Conservation (phyloP, 257 asterid species). For the Capsicum pubescens region DNA sequence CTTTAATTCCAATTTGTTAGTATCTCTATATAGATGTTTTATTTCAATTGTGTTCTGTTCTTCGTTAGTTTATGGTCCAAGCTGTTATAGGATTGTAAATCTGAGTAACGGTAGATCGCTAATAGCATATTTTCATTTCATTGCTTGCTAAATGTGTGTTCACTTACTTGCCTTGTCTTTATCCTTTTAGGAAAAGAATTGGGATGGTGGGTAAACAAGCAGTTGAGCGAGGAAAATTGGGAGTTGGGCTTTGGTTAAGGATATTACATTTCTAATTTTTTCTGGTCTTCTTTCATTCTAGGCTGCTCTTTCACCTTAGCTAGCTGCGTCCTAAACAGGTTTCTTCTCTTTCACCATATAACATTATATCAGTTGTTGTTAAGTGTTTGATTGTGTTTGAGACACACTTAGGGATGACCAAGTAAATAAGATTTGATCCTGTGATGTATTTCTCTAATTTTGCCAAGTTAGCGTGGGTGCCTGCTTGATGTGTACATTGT, state of each 20-base stretch:
- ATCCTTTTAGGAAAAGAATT: slow-evolving; percentile 1
- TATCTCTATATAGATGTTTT: slow-evolving; percentile 13
- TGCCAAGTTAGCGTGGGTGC: slow-evolving; percentile 12
- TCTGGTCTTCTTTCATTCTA: slow-evolving; percentile 8
- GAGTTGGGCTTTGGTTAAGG: slow-evolving; percentile 16
- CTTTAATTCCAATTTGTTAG: slow-evolving; percentile 4
- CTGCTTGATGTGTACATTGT: slow-evolving; percentile 17
- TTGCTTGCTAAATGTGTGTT: background rate
- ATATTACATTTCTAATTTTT: slow-evolving; percentile 1
- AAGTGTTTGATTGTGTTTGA: background rate
- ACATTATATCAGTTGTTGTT: slow-evolving; percentile 21
- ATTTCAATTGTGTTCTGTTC: background rate
- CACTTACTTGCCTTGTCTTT: background rate
- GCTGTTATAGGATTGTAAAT: too few species aligned
- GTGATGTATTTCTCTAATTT: slow-evolving; percentile 13
- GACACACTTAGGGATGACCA: background rate
- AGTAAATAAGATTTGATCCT: slow-evolving; percentile 16
- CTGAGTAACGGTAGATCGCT: background rate
- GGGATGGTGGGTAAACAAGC: slow-evolving; percentile 11
- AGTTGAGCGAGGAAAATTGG: background rate
- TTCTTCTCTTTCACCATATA: background rate
- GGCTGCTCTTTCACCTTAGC: slow-evolving; percentile 20
- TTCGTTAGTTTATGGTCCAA: background rate
- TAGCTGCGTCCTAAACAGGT: background rate
- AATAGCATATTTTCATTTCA: slow-evolving; percentile 13